Evolutionary conservation across 179 eudicot species (phyloP).

Genomic region (Silene coronaria): DNA sequence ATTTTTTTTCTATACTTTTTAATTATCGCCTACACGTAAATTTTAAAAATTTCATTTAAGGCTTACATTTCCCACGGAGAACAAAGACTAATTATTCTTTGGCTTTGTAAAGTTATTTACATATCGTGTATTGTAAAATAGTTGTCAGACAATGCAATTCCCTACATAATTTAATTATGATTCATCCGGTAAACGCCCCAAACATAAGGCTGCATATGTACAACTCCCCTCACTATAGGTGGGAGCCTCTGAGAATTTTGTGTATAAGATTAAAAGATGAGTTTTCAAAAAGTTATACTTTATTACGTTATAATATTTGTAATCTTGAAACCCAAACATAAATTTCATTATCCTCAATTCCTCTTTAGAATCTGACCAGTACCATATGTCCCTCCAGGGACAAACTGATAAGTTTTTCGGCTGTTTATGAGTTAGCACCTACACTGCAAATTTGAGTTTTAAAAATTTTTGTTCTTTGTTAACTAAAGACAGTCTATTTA

Average conservation of each 20-base stretch:
- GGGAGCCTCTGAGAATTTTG: neutral
- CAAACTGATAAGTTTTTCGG: neutral
- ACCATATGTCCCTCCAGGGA: slow-evolving; percentile 1
- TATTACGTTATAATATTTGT: neutral
- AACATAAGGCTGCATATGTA: neutral
- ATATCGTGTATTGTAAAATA: neutral
- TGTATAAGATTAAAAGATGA: neutral
- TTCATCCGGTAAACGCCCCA: neutral
- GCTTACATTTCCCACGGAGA: neutral
- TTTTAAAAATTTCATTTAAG: neutral
- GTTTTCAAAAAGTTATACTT: neutral
- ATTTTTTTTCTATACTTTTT: neutral
- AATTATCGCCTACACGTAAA: neutral
- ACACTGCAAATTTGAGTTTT: neutral
- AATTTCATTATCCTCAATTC: neutral
- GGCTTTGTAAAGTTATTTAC: neutral
- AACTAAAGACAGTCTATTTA: neutral
- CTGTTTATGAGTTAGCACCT: neutral
- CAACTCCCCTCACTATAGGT: neutral
- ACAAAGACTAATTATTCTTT: neutral
- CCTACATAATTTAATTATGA: neutral
- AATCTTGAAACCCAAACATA: neutral
- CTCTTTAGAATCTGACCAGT: neutral
- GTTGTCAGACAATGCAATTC: neutral
- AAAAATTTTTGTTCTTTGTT: neutral